phyloP scores from a whole-genome alignment of 1,284 basidiomycete genomes.

The Puccinia horiana region DNA sequence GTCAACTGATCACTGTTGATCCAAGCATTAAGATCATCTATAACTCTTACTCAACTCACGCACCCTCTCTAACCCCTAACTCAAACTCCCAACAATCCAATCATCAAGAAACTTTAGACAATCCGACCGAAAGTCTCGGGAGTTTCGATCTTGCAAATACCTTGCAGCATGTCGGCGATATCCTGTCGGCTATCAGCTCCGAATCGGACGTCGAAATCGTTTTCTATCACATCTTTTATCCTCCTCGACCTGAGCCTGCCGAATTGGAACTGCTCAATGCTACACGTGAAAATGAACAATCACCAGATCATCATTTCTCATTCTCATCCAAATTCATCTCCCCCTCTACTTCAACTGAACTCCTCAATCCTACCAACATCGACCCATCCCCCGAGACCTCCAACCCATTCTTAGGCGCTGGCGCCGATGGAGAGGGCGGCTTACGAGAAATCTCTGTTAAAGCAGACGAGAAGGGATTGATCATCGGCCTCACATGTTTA shows the following conservation, averaged over 20 bases:
- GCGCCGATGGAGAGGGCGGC: slow-evolving; percentile 35
- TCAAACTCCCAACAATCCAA: background rate
- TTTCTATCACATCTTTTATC: slow-evolving; percentile 44
- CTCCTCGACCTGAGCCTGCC: slow-evolving; percentile 7
- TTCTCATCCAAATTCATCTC: background rate
- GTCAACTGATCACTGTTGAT: slow-evolving; percentile 1
- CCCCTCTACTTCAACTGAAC: background rate
- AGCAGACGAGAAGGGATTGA: slow-evolving; percentile 42
- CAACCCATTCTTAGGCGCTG: slow-evolving; percentile 25
- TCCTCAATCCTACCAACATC: background rate
- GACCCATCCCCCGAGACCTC: slow-evolving; percentile 20
- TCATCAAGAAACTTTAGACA: background rate
- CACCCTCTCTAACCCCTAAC: background rate
- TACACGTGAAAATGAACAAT: slow-evolving; percentile 10
- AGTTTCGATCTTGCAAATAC: slow-evolving; percentile 44
- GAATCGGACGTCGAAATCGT: slow-evolving; percentile 39
- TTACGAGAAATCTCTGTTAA: slow-evolving; percentile 39
- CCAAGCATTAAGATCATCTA: slow-evolving; percentile 10
- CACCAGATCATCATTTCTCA: slow-evolving; percentile 23
- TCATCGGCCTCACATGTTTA: slow-evolving; percentile 35
- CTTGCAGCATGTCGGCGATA: slow-evolving; percentile 46
- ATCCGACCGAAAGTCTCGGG: background rate
- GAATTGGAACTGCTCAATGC: slow-evolving; percentile 25
- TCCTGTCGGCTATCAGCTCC: slow-evolving; percentile 41
- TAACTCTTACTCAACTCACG: slow-evolving; percentile 3